phyloP scores from a whole-genome alignment of 345 rosid species.

The Arabidopsis suecica region DNA sequence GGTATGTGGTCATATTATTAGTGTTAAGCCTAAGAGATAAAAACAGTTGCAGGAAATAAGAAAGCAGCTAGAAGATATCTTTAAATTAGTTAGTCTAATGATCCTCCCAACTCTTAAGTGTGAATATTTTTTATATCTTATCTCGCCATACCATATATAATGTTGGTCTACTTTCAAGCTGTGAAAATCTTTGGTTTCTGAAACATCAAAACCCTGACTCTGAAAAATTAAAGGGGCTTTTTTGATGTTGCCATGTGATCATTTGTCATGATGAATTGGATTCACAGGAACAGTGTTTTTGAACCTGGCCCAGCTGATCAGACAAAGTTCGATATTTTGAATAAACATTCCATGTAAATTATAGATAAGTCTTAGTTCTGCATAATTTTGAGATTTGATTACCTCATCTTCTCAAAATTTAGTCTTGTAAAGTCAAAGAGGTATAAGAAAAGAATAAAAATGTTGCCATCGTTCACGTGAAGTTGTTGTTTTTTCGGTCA shows the following conservation, averaged over 20 bases:
- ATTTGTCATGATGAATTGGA: conserved; percentile 35
- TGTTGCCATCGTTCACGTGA: conserved; percentile 47
- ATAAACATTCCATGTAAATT: conserved; percentile 15
- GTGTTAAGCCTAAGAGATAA: conserved; percentile 38
- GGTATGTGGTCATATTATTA: conserved; percentile 32
- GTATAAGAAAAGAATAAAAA: conserved; percentile 37
- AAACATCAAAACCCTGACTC: conserved; percentile 20
- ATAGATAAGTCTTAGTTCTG: conserved; percentile 21
- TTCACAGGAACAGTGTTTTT: conserved; percentile 22
- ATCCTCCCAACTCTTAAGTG: conserved; percentile 38
- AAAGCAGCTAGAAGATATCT: conserved; percentile 31
- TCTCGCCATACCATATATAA: conserved; percentile 17
- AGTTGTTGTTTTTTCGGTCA: conserved; percentile 36
- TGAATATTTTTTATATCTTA: conserved; percentile 41
- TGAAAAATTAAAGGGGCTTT: not conserved
- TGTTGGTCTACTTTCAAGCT: conserved; percentile 27
- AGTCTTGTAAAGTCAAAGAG: conserved; percentile 22
- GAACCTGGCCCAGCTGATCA: conserved; percentile 15
- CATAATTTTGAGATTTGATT: conserved; percentile 5
- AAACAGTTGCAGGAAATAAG: conserved; percentile 39
- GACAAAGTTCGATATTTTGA: conserved; percentile 6
- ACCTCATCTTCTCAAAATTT: conserved; percentile 14
- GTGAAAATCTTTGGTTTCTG: conserved; percentile 35
- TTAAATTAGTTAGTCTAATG: conserved; percentile 41
- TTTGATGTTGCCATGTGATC: conserved; percentile 21